phyloP scores from a whole-genome alignment of 2,329 filamentous ascomycete genomes.

The Aspergillus chevalieri region DNA sequence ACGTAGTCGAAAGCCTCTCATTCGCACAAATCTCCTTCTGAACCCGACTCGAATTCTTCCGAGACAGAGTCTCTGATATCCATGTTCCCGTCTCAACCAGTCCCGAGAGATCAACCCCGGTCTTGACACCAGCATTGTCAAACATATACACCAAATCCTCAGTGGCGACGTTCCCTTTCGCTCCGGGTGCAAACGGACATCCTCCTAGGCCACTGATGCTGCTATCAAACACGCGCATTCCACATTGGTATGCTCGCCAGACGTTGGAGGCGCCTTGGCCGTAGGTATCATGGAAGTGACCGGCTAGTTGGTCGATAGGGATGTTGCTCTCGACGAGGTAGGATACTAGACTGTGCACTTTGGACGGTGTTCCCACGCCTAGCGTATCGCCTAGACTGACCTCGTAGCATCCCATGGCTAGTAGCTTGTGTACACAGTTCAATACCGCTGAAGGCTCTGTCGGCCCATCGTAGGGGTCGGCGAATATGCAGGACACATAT shows the following conservation, averaged over 20 bases:
- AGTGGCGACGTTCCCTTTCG: constrained; percentile 78
- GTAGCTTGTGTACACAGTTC: constrained; percentile 51
- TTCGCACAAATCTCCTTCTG: too few relatives aligned
- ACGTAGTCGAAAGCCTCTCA: too few relatives aligned
- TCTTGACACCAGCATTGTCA: constrained; percentile 58
- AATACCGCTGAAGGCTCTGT: constrained; percentile 47
- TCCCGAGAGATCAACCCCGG: constrained; percentile 60
- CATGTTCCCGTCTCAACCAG: constrained; percentile 65
- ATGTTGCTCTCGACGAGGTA: constrained; percentile 44
- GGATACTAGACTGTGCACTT: constrained; percentile 29
- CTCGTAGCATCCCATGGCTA: constrained; percentile 86
- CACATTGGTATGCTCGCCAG: constrained; percentile 68
- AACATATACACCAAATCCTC: constrained; percentile 75
- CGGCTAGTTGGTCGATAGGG: constrained; percentile 63
- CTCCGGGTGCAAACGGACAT: constrained; percentile 78
- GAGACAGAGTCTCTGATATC: constrained; percentile 47
- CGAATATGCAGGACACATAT: constrained; percentile 39
- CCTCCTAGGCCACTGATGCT: constrained; percentile 76
- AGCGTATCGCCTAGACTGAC: constrained; percentile 87
- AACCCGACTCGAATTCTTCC: too few relatives aligned
- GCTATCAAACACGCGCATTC: constrained; percentile 71
- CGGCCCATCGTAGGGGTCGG: constrained; percentile 47
- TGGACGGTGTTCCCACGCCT: constrained; percentile 66
- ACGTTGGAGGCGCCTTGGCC: constrained; percentile 80
- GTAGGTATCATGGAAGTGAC: constrained; percentile 88